These are phyloP conservation scores for Fusarium musae DNA, from an alignment of 2,329 filamentous ascomycete genomes.

Conservation along the genomic window DNA sequence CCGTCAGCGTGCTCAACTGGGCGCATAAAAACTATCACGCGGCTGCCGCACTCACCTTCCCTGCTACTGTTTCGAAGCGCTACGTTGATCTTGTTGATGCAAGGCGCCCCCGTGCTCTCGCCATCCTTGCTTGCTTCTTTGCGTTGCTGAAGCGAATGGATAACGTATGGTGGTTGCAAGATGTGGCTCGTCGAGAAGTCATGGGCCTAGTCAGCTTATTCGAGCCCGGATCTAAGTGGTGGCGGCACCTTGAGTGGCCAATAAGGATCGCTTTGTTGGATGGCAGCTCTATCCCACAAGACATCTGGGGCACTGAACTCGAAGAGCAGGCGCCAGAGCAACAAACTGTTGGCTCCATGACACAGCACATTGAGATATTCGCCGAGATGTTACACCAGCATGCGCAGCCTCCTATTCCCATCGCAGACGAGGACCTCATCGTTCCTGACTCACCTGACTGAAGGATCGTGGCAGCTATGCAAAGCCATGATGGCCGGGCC, in stretches of 20 bases:
- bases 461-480: constrained; percentile 12
- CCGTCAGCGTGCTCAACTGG: constrained; percentile 74
- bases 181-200: constrained; percentile 73
- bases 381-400: constrained; percentile 51
- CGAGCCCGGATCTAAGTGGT: constrained; percentile 68
- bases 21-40: constrained; percentile 69
- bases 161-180: constrained; percentile 75
- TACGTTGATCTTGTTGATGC: constrained; percentile 70
- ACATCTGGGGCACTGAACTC: constrained; percentile 67
- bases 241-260: constrained; percentile 71
- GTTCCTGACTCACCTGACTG: constrained; percentile 49
- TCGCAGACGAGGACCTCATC: constrained; percentile 48
- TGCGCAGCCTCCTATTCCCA: constrained; percentile 44
- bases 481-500: neutral
- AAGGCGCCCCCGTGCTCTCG: constrained; percentile 69
- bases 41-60: constrained; percentile 69
- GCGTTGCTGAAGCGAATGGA: constrained; percentile 71
- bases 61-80: constrained; percentile 70
- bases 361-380: constrained; percentile 55
- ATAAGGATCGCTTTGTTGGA: constrained; percentile 69
- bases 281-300: constrained; percentile 62
- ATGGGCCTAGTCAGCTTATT: constrained; percentile 70
- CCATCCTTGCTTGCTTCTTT: constrained; percentile 74
- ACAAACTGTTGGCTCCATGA: constrained; percentile 51
- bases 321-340: constrained; percentile 54